Evolutionary conservation across 2,329 filamentous ascomycete species (phyloP).

Genomic region (Atkinsonella hypoxylon): DNA sequence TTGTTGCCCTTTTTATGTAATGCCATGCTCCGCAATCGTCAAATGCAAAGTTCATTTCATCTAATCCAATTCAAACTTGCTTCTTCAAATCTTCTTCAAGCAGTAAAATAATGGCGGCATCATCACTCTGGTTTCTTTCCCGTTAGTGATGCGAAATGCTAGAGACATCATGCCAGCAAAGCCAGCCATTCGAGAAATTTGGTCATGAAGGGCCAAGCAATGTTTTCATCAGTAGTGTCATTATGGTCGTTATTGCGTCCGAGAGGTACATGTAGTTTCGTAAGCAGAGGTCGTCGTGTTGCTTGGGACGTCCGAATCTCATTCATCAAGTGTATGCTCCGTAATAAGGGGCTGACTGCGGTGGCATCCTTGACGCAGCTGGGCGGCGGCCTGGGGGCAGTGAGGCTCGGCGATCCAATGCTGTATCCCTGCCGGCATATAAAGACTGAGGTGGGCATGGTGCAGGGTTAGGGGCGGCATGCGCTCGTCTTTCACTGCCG

Average conservation of each 20-base stretch:
- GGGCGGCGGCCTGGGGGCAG: conserved; percentile 3
- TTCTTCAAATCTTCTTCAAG: not conserved
- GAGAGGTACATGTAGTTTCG: not conserved
- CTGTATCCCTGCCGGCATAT: conserved; percentile 1
- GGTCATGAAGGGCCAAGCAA: not conserved
- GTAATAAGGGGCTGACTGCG: conserved; percentile 3
- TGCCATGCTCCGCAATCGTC: not conserved
- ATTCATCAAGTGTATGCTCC: conserved; percentile 1
- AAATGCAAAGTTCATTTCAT: not conserved
- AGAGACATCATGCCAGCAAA: not conserved
- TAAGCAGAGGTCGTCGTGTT: not conserved
- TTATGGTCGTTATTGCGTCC: conserved; percentile 1
- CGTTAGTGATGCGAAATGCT: conserved; percentile 2
- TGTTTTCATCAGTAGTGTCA: not conserved
- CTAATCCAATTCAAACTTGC: not conserved
- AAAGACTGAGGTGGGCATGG: not conserved
- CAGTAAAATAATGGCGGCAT: not conserved
- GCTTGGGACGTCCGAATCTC: not conserved
- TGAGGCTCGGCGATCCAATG: conserved; percentile 2
- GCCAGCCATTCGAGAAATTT: not conserved
- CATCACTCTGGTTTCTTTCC: not conserved
- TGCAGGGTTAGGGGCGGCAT: not conserved
- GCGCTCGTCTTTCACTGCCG: conserved; percentile 2
- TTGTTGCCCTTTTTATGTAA: not conserved
- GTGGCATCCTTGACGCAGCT: conserved; percentile 1